Conservation (phyloP, 768 basidiomycete genomes). For the Psilocybe azurescens region DNA sequence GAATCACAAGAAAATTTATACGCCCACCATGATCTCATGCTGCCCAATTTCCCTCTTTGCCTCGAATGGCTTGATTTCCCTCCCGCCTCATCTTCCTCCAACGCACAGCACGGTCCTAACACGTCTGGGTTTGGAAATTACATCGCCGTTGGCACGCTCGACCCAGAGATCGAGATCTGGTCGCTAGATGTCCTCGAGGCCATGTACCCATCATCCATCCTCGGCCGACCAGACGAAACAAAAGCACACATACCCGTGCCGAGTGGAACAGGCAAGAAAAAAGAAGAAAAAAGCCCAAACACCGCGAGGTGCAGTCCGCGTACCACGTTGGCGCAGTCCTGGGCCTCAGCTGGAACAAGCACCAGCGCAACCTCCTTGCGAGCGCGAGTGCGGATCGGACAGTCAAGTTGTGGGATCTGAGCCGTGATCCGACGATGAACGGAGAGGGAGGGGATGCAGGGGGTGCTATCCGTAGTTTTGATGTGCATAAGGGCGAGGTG, state of each 20-base stretch:
- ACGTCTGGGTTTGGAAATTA: slow-evolving; percentile 74
- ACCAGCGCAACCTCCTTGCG: slow-evolving; percentile 88
- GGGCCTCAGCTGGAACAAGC: slow-evolving; percentile 90
- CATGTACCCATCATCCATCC: slow-evolving; percentile 90
- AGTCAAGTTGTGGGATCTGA: slow-evolving; percentile 97
- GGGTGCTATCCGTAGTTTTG: slow-evolving; percentile 85
- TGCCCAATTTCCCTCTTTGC: slow-evolving; percentile 96
- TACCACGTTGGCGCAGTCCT: slow-evolving; percentile 96
- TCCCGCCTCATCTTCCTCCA: slow-evolving; percentile 58
- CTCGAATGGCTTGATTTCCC: slow-evolving; percentile 99
- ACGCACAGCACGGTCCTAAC: slow-evolving; percentile 34
- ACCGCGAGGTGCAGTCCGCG: slow-evolving; percentile 59
- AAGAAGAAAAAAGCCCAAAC: slow-evolving; percentile 88
- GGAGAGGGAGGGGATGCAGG: slow-evolving; percentile 47
- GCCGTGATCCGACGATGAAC: slow-evolving; percentile 58
- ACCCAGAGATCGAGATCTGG: slow-evolving; percentile 99
- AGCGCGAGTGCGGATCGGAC: slow-evolving; percentile 94
- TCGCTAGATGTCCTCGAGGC: slow-evolving; percentile 92
- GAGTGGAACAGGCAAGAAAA: slow-evolving; percentile 95
- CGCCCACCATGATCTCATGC: slow-evolving; percentile 96
- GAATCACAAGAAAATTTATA: slow-evolving; percentile 91
- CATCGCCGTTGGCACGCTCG: slow-evolving; percentile 95
- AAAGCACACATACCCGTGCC: slow-evolving; percentile 79
- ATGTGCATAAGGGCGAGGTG: slow-evolving; percentile 90
- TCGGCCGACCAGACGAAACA: slow-evolving; percentile 88